A percentile compares a stretch with the other conserved stretches of the same genome.
These are phyloP conservation scores for Dioscorea alata DNA, from an alignment of 106 monocot genomes.

Conservation along the genomic window DNA sequence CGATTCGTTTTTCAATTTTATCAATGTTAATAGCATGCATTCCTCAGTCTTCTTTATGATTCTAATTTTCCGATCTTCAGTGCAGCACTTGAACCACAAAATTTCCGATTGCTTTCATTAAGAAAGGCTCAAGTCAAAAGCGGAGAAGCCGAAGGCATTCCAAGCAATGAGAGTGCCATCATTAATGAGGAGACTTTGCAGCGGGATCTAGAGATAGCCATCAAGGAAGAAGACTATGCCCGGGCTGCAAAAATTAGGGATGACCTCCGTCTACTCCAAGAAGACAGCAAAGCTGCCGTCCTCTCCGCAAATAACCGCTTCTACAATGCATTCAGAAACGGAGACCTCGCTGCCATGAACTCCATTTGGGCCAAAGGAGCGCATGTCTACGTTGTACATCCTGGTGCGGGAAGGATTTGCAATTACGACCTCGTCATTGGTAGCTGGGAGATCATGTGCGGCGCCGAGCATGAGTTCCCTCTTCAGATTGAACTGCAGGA, in stretches of 20 bases:
- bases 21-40: no score
- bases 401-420: conserved; percentile 81
- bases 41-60: conserved; percentile 1
- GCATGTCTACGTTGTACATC: conserved; percentile 74
- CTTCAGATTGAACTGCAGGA: conserved; percentile 80
- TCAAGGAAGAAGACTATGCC: conserved; percentile 78
- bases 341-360: conserved; percentile 77
- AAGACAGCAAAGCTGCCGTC: conserved; percentile 66
- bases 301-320: conserved; percentile 70
- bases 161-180: conserved; percentile 26
- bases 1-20: not conserved
- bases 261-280: conserved; percentile 56
- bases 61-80: conserved; percentile 27
- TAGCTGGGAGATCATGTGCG: conserved; percentile 85
- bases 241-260: conserved; percentile 85
- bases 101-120: not conserved
- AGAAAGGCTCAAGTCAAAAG: conserved; percentile 40
- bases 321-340: conserved; percentile 82
- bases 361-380: conserved; percentile 83
- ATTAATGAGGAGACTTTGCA: conserved; percentile 70
- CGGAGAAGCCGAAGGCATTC: conserved; percentile 49
- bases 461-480: conserved; percentile 84
- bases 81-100: conserved; percentile 23
- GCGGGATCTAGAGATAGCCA: conserved; percentile 58
- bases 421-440: conserved; percentile 83